Evolutionary conservation across 1,284 basidiomycete species (phyloP), one percentile per base, ranked within the genome.

Genomic region (Irpex sp.): DNA sequence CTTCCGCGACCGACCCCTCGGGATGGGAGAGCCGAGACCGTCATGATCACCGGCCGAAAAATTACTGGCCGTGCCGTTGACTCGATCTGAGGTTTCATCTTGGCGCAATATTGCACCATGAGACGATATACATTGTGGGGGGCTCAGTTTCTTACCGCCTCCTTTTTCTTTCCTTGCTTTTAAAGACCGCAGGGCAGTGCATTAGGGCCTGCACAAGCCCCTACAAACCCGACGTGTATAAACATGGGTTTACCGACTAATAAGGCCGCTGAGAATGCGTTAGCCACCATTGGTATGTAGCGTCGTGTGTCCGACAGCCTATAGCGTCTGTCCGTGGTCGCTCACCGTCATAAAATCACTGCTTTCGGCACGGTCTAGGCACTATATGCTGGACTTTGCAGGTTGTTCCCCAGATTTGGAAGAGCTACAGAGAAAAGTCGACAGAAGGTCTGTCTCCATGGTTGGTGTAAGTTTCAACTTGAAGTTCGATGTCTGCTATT

Each of bases 361-460:
- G 53, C 13, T 46, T 33, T 35, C 36, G 35, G n/a, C n/a, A 46
- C 43, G 43, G 43, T 31, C 15, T 33, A 85, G 86, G 86, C 13
- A 83, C 86, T 0, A 72, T 88, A 15, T 82, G 81, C 56, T 88
- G 87, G 87, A 82, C 81, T 1, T 77, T 79, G 5, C 86, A 90
- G 71, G 78, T 93, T 39, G 72, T 91, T 19, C 90, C 90, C 5
- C 90, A 92, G 69, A 81, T 86, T 9, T 83, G 83, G 80, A 92
- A 92, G 72, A 88, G 81, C 66, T 87, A 83, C 74, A 79, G 84
- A 26, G 77, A 80, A 35, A 88, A 91, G 69, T 83, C 82, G 33
- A 90, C 88, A 0, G 78, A 83, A 17, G 90, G 91, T 0, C 78
- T 92, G 11, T 91, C 89, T 0, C 81, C 79, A 9, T 85, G 77